These are phyloP conservation scores for Spirogloea muscicola DNA, from an alignment of 139 green algal genomes.

Conservation along the genomic window DNA sequence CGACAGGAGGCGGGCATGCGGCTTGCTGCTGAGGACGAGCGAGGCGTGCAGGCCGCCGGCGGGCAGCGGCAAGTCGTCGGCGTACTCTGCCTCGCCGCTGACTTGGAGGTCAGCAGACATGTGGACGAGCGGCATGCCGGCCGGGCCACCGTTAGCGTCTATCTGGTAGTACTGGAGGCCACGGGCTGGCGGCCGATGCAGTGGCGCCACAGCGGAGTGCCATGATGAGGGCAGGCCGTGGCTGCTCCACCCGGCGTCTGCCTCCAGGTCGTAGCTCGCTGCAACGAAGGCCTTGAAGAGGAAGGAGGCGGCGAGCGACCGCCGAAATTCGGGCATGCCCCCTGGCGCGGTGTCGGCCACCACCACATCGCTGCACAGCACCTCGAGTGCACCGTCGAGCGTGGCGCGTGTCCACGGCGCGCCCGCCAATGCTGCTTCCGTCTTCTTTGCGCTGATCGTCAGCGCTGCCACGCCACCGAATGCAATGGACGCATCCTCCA, in stretches of 20 bases:
- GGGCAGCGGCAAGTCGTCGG: constrained; percentile 79
- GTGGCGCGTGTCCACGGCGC: constrained; percentile 56
- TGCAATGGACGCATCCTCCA: constrained; percentile 64
- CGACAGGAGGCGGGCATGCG: constrained; percentile 68
- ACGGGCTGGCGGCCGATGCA: constrained; percentile 54
- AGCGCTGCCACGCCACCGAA: constrained; percentile 84
- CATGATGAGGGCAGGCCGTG: constrained; percentile 10
- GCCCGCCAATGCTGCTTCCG: constrained; percentile 55
- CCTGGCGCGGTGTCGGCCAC: constrained; percentile 67
- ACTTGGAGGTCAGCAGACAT: constrained; percentile 82
- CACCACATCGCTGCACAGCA: constrained; percentile 70
- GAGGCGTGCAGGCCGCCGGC: constrained; percentile 66
- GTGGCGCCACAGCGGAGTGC: constrained; percentile 32
- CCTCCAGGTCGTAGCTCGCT: constrained; percentile 11
- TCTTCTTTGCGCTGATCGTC: constrained; percentile 9
- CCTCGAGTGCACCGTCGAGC: constrained; percentile 60
- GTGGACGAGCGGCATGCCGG: constrained; percentile 77
- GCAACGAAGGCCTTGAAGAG: constrained; percentile 89
- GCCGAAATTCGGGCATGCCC: constrained; percentile 83
- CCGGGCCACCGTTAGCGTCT: constrained; percentile 52
- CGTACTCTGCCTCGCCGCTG: constrained; percentile 82
- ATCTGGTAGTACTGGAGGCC: constrained; percentile 81
- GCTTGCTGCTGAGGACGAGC: constrained; percentile 69
- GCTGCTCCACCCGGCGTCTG: background rate
- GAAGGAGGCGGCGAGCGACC: constrained; percentile 81